Base-by-base conservation (phyloP, 2,329 filamentous ascomycete genomes). In the Pseudogymnoascus sp. region DNA sequence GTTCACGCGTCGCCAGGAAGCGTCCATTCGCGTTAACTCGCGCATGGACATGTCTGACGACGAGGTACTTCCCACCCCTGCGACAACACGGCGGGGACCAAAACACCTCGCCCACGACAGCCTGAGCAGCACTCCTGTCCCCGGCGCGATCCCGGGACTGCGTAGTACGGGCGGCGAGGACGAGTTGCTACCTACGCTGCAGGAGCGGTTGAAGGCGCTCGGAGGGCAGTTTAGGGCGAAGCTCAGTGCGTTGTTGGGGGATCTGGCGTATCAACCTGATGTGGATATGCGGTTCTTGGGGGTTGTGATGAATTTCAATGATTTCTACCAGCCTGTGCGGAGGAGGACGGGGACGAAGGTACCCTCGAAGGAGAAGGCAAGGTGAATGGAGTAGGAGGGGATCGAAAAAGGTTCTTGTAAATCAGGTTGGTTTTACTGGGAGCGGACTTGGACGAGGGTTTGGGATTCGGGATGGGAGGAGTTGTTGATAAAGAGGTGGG, bases 291-390 rank as follows among this genome's bases (percentile, higher is more conserved):
- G 93, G 63, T 98, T 98, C 80, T 78, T 99, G 69, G 95, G 92
- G 41, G 92, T 98, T 57, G 90, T 95, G 43, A 98, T 99, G 92
- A 99, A 98, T 77, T 99, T 98, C 77, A 99, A 99, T 77, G 93
- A 98, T 74, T 90, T 96, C 25, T 98, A 98, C 76, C 85, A 90
- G 76, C 90, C 91, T 13, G 84, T 87, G 51, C 82, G 87, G 71
- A 84, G 87, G 74, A 86, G 71, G 61, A 62, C 21, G 39, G 39
- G 34, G 19, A 63, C 57, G 19, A 61, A 61, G 57, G 57, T 23
- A 2, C 61, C 39, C 14, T 6, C 48, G 25, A 54, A 54, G 48
- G 48, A 54, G 8, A 54, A 54, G 48, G 48, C 48, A 25, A 54
- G 48, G 48, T 54, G 48, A 54, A 31, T n/a, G 45, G 8, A 2